Percentiles rank a stretch among this genome's conserved stretches.
Conservation (phyloP, 441 rosid genomes). For the Sinapis alba region DNA sequence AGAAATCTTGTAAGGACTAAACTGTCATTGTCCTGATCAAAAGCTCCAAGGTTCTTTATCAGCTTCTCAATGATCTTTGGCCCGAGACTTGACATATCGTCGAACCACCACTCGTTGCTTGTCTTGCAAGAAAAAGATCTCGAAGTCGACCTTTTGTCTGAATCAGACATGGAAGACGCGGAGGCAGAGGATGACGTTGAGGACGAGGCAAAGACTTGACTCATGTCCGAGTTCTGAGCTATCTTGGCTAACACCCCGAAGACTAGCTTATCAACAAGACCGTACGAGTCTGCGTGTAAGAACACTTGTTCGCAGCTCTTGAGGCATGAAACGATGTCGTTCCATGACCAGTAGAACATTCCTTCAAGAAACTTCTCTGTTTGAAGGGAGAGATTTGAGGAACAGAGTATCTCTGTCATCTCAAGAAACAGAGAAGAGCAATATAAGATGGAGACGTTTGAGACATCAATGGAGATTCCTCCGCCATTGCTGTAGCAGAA, state of each 20-base stretch:
- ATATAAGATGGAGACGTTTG: constrained; percentile 56
- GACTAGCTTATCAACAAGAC: constrained; percentile 57
- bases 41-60: constrained; percentile 51
- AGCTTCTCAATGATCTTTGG: constrained; percentile 55
- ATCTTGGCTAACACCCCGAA: constrained; percentile 58
- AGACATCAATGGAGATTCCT: constrained; percentile 49
- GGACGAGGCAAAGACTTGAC: constrained; percentile 44
- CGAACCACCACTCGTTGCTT: constrained; percentile 78
- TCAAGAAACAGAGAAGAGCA: constrained; percentile 67
- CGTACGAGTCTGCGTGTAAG: constrained; percentile 53
- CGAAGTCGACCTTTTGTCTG: constrained; percentile 47
- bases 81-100: constrained; percentile 52
- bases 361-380: constrained; percentile 61
- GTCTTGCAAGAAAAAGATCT: constrained; percentile 40
- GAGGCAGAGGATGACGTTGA: constrained; percentile 54
- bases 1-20: constrained; percentile 68
- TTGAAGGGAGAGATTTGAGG: constrained; percentile 58
- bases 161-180: constrained; percentile 30
- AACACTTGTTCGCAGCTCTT: constrained; percentile 62
- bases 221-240: constrained; percentile 53
- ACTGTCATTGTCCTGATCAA: constrained; percentile 53
- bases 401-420: constrained; percentile 58
- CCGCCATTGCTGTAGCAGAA: constrained; percentile 66
- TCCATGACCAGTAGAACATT: constrained; percentile 66
- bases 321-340: constrained; percentile 55